Evolutionary conservation across 371 early-diverging fungal genomes (phyloP).

Genomic region (Haplosporangium sp.): DNA sequence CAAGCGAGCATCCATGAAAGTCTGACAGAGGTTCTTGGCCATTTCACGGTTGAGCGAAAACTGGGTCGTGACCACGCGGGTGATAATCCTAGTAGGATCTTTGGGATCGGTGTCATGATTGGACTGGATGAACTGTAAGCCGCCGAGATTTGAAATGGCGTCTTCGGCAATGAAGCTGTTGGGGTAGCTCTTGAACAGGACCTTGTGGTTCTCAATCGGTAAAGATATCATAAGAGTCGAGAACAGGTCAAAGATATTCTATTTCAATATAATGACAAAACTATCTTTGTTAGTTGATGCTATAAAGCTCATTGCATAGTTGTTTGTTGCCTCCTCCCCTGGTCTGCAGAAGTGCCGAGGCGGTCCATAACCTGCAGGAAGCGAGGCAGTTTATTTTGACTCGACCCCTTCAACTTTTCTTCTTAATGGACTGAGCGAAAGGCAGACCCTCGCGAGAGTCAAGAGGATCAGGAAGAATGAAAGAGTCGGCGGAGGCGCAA

Average conservation of each 20-base stretch:
- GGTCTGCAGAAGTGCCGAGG: too few species aligned
- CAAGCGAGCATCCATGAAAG: slow-evolving; percentile 70
- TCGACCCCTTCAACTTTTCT: too few species aligned
- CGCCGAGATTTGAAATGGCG: slow-evolving; percentile 66
- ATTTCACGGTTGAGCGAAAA: slow-evolving; percentile 73
- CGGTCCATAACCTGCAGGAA: too few species aligned
- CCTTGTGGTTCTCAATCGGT: slow-evolving; percentile 67
- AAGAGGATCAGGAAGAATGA: too few species aligned
- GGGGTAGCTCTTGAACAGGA: slow-evolving; percentile 66
- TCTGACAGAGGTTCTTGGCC: slow-evolving; percentile 74
- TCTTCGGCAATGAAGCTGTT: slow-evolving; percentile 74
- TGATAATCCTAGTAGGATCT: slow-evolving; percentile 63
- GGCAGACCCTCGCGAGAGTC: too few species aligned
- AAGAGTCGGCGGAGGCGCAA: too few species aligned
- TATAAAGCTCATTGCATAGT: too few species aligned
- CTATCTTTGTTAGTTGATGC: too few species aligned
- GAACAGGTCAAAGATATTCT: slow-evolving; percentile 76
- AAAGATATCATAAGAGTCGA: slow-evolving; percentile 73
- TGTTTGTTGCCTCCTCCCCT: too few species aligned
- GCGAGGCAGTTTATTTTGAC: too few species aligned
- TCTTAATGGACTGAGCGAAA: too few species aligned
- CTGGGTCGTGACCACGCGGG: slow-evolving; percentile 67
- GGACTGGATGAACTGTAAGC: slow-evolving; percentile 68
- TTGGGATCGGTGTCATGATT: slow-evolving; percentile 67
- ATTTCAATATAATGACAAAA: neutral